A percentile compares a stretch with the other conserved stretches of the same genome.
These are phyloP conservation scores for Ascochyta pisi DNA, from an alignment of 2,329 filamentous ascomycete genomes.

Conservation along the genomic window DNA sequence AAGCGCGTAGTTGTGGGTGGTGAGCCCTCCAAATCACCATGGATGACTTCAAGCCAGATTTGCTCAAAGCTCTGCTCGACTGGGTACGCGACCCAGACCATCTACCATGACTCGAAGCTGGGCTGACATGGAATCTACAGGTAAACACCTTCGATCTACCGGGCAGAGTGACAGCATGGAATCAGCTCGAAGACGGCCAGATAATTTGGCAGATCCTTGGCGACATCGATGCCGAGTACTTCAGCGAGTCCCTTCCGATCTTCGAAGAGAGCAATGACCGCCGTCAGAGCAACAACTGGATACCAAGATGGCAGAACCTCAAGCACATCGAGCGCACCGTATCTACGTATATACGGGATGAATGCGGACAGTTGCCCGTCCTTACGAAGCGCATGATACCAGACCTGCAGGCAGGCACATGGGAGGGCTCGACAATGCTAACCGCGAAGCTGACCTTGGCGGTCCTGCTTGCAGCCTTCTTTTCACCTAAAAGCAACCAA, in stretches of 20 bases:
- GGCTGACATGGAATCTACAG: slow-evolving; percentile 29
- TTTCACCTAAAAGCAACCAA: slow-evolving; percentile 56
- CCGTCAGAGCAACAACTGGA: slow-evolving; percentile 56
- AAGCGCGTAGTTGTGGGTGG: slow-evolving; percentile 22
- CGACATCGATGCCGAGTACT: slow-evolving; percentile 57
- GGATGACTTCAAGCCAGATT: slow-evolving; percentile 51
- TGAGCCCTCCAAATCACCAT: slow-evolving; percentile 34
- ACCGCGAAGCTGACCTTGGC: slow-evolving; percentile 55
- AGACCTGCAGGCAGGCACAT: slow-evolving; percentile 58
- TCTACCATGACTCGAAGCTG: neutral
- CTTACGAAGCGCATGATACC: slow-evolving; percentile 51
- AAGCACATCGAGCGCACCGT: slow-evolving; percentile 59
- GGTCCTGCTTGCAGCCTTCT: slow-evolving; percentile 57
- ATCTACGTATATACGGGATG: slow-evolving; percentile 58
- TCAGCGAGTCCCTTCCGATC: slow-evolving; percentile 55
- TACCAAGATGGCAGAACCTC: slow-evolving; percentile 60
- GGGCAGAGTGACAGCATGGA: slow-evolving; percentile 48
- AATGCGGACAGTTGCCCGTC: slow-evolving; percentile 50
- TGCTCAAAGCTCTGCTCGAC: slow-evolving; percentile 49
- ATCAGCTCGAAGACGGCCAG: slow-evolving; percentile 56
- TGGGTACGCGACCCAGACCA: slow-evolving; percentile 37
- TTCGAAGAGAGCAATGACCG: slow-evolving; percentile 51
- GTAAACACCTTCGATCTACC: slow-evolving; percentile 55
- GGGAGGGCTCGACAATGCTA: slow-evolving; percentile 52
- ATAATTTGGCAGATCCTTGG: slow-evolving; percentile 57